These are phyloP conservation scores for Boletus barrowsii DNA, from an alignment of 768 basidiomycete species.

Conservation along the genomic window DNA sequence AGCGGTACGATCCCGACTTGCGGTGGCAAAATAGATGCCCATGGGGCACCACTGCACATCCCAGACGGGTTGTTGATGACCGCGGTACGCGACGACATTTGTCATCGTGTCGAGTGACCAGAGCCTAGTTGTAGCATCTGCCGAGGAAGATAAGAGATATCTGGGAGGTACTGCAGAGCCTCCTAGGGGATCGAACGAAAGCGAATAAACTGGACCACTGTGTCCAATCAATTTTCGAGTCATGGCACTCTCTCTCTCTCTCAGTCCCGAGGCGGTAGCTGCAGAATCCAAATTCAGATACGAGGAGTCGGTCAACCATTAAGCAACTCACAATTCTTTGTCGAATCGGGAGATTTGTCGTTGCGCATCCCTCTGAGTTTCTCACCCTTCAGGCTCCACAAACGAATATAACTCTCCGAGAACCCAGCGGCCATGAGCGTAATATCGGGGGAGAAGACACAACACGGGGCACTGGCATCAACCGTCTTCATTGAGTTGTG, in stretches of 20 bases:
- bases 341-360: slow-evolving; percentile 64
- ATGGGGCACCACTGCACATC: slow-evolving; percentile 98
- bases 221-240: slow-evolving; percentile 97
- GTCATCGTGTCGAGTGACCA: slow-evolving; percentile 97
- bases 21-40: slow-evolving; percentile 98
- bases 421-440: slow-evolving; percentile 94
- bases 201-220: slow-evolving; percentile 92
- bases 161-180: slow-evolving; percentile 85
- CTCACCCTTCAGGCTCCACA: slow-evolving; percentile 95
- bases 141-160: slow-evolving; percentile 87
- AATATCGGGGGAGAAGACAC: slow-evolving; percentile 86
- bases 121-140: slow-evolving; percentile 84
- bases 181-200: slow-evolving; percentile 87
- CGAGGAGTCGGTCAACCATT: neutral
- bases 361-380: slow-evolving; percentile 74
- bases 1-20: slow-evolving; percentile 90
- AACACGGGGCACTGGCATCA: slow-evolving; percentile 67
- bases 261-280: slow-evolving; percentile 59
- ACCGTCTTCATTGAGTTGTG: slow-evolving; percentile 8
- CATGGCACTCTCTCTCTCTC: slow-evolving; percentile 73
- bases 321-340: slow-evolving; percentile 63
- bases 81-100: slow-evolving; percentile 90
- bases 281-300: slow-evolving; percentile 1
- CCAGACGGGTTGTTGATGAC: slow-evolving; percentile 98
- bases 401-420: slow-evolving; percentile 88